Conservation (phyloP, 2,329 filamentous ascomycete species). For the Cladosporium sphaerospermum region DNA sequence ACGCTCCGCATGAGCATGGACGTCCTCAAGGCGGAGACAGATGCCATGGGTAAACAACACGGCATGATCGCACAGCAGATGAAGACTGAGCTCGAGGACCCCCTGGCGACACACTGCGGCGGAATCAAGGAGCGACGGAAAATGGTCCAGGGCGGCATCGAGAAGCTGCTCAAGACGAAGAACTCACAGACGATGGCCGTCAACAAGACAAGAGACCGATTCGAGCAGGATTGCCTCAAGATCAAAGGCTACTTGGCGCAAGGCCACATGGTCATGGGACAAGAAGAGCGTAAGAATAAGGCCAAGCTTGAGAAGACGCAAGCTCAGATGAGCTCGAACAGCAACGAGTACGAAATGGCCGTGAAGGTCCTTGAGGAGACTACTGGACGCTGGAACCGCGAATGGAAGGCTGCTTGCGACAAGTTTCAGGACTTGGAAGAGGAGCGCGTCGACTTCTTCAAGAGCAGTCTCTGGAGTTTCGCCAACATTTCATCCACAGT, state of each 20-base stretch:
- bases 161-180: constrained; percentile 90
- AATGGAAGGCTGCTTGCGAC: constrained; percentile 95
- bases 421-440: constrained; percentile 99
- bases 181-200: constrained; percentile 83
- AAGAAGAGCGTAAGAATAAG: constrained; percentile 98
- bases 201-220: constrained; percentile 92
- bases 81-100: constrained; percentile 93
- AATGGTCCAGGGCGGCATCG: constrained; percentile 89
- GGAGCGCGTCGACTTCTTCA: constrained; percentile 92
- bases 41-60: constrained; percentile 90
- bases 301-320: constrained; percentile 98
- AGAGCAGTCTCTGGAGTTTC: constrained; percentile 96
- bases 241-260: constrained; percentile 98
- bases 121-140: constrained; percentile 95
- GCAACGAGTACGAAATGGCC: constrained; percentile 86
- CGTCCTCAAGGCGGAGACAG: constrained; percentile 79
- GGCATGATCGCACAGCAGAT: constrained; percentile 86
- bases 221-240: constrained; percentile 95
- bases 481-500: constrained; percentile 96
- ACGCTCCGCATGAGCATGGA: constrained; percentile 80
- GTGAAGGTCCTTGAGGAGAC: constrained; percentile 94
- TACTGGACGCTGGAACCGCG: constrained; percentile 89
- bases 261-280: constrained; percentile 99
- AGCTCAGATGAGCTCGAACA: constrained; percentile 84
- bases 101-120: constrained; percentile 81